phyloP scores from a whole-genome alignment of 1,284 basidiomycete species.

The Sporisorium graminicola region DNA sequence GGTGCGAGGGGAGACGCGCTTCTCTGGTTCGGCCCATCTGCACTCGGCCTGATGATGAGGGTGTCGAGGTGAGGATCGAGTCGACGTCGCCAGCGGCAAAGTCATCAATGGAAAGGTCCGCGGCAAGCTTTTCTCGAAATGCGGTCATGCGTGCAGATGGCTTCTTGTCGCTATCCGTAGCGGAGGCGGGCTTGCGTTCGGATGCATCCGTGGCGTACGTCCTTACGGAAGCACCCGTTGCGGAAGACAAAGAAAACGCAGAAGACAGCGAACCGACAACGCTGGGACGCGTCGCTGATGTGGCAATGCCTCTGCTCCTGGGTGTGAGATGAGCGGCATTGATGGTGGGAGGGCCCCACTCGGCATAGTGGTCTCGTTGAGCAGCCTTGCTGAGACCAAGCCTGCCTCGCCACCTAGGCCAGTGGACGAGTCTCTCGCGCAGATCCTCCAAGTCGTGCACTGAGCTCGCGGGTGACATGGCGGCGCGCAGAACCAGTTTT shows the following conservation, averaged over 20 bases:
- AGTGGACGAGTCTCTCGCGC: conserved; percentile 61
- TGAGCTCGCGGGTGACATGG: conserved; percentile 62
- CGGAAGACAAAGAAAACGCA: not conserved
- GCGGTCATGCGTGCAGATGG: conserved; percentile 45
- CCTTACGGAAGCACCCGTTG: conserved; percentile 2
- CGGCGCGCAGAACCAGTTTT: conserved; percentile 59
- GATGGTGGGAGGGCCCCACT: conserved; percentile 61
- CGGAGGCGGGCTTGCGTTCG: not conserved
- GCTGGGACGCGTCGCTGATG: conserved; percentile 12
- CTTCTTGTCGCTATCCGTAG: conserved; percentile 5
- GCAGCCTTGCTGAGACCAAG: conserved; percentile 59
- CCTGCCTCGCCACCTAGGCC: conserved; percentile 69
- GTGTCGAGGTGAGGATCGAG: conserved; percentile 13
- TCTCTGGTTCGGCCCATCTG: conserved; percentile 60
- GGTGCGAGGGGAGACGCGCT: conserved; percentile 83
- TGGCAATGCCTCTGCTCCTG: conserved; percentile 29
- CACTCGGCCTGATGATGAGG: conserved; percentile 33
- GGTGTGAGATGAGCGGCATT: conserved; percentile 56
- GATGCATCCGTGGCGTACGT: conserved; percentile 39
- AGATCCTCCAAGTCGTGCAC: conserved; percentile 63
- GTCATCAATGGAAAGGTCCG: conserved; percentile 58
- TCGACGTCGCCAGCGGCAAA: conserved; percentile 50
- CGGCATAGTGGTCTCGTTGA: conserved; percentile 58
- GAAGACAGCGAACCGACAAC: not conserved
- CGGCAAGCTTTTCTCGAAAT: conserved; percentile 57